These are phyloP conservation scores for Syncephalis fuscata DNA, from an alignment of 371 early-diverging fungal species.

Conservation along the genomic window DNA sequence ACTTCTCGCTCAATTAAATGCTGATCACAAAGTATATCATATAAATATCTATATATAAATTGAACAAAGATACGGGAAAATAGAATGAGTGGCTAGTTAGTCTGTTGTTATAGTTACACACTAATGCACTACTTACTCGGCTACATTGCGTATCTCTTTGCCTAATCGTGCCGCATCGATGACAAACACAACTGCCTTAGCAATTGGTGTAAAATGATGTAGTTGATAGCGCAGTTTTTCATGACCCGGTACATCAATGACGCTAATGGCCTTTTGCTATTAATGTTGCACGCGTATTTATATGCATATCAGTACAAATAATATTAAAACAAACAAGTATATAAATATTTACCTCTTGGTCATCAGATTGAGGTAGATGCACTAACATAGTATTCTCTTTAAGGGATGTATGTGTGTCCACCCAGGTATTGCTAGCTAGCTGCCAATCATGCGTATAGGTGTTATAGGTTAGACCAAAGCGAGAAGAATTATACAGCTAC, in stretches of 20 bases:
- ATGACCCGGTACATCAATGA: conserved; percentile 85
- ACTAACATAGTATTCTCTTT: too few relatives aligned
- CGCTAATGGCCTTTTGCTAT: conserved; percentile 16
- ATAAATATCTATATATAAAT: conserved; percentile 28
- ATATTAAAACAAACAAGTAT: too few relatives aligned
- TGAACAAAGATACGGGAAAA: neutral
- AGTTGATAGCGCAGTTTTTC: conserved; percentile 61
- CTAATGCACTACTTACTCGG: conserved; percentile 20
- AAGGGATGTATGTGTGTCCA: too few relatives aligned
- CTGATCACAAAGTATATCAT: conserved; percentile 52
- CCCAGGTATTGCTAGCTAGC: too few relatives aligned
- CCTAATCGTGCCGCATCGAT: conserved; percentile 49
- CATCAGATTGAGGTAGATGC: too few relatives aligned
- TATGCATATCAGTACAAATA: too few relatives aligned
- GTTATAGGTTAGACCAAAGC: neutral
- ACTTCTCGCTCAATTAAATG: conserved; percentile 29
- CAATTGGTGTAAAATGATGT: conserved; percentile 42
- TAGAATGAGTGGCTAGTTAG: neutral
- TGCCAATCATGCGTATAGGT: neutral
- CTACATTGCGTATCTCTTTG: conserved; percentile 26
- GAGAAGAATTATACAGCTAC: neutral
- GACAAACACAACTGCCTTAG: conserved; percentile 59
- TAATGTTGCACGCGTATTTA: too few relatives aligned
- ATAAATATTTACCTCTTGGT: too few relatives aligned
- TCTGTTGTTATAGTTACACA: neutral